Percentiles rank a stretch among this genome's conserved stretches.
Conservation (phyloP, 306 rosid species). For the Castanea sativa region DNA sequence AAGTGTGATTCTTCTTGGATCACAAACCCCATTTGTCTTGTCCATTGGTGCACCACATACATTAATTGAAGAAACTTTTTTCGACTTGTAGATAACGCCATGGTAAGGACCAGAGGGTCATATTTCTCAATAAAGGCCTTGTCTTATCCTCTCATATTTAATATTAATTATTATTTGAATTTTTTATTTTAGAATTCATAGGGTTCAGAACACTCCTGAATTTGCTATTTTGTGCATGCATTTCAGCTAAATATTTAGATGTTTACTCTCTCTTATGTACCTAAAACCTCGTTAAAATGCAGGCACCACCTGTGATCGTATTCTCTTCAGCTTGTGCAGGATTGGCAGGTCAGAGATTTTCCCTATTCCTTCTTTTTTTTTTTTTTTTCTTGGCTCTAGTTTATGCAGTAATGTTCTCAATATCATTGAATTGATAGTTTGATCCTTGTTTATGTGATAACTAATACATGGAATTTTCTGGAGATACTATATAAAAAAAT, state of each 20-base stretch:
- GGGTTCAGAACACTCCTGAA: not conserved
- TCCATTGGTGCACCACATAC: no score
- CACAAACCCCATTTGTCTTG: no score
- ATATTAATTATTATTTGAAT: not conserved
- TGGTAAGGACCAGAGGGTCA: not conserved
- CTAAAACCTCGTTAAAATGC: constrained; percentile 28
- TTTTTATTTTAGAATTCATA: not conserved
- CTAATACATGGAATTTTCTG: not conserved
- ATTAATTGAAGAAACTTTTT: not conserved
- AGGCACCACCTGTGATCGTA: constrained; percentile 93
- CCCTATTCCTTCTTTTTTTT: not conserved
- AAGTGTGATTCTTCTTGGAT: no score
- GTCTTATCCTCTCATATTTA: not conserved
- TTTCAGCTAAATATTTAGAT: not conserved
- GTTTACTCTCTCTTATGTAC: not conserved
- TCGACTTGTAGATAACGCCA: not conserved
- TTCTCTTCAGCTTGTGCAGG: constrained; percentile 95
- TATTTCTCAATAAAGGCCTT: not conserved
- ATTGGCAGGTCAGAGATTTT: constrained; percentile 56
- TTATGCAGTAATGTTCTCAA: not conserved
- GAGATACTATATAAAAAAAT: not conserved
- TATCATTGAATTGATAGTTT: not conserved
- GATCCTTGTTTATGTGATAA: not conserved
- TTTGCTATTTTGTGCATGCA: not conserved
- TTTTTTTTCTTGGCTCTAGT: constrained; percentile 3